Percentiles rank a stretch among this genome's conserved stretches.
Evolutionary conservation across 2,329 filamentous ascomycete genomes (phyloP).

Genomic region (Alternaria brassicae): DNA sequence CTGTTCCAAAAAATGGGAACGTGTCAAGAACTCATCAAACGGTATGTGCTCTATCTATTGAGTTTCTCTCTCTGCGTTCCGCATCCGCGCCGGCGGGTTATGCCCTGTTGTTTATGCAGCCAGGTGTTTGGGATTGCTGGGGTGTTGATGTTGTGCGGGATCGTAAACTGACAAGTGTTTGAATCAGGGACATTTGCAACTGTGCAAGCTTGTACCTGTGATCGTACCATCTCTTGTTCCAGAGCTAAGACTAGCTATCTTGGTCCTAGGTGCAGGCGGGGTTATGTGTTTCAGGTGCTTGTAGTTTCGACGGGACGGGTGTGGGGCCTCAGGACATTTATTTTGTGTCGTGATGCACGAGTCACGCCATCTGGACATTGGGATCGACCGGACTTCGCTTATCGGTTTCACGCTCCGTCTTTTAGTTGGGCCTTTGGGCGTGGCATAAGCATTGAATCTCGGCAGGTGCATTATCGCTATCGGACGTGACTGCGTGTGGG

Average conservation of each 20-base stretch:
- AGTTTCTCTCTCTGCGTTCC: not conserved
- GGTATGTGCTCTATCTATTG: conserved; percentile 68
- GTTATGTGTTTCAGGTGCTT: not conserved
- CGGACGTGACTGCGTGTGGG: not conserved
- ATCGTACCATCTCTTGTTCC: conserved; percentile 2
- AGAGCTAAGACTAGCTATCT: not conserved
- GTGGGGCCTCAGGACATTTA: not conserved
- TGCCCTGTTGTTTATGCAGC: not conserved
- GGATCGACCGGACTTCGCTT: conserved; percentile 11
- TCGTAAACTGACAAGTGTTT: conserved; percentile 8
- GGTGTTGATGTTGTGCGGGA: not conserved
- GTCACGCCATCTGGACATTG: conserved; percentile 1
- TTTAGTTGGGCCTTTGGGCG: conserved; percentile 4
- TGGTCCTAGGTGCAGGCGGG: not conserved
- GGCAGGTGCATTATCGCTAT: not conserved
- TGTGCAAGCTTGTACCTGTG: conserved; percentile 52
- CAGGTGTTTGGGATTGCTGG: not conserved
- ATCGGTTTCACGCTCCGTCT: conserved; percentile 15
- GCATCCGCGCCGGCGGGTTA: not conserved
- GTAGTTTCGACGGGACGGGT: not conserved
- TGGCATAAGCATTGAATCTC: not conserved
- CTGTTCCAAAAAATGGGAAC: conserved; percentile 96
- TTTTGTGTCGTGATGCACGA: not conserved
- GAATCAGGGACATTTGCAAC: conserved; percentile 51
- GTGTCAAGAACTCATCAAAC: conserved; percentile 96